Conservation (phyloP, 257 asterid species). For the Solanum acaule region DNA sequence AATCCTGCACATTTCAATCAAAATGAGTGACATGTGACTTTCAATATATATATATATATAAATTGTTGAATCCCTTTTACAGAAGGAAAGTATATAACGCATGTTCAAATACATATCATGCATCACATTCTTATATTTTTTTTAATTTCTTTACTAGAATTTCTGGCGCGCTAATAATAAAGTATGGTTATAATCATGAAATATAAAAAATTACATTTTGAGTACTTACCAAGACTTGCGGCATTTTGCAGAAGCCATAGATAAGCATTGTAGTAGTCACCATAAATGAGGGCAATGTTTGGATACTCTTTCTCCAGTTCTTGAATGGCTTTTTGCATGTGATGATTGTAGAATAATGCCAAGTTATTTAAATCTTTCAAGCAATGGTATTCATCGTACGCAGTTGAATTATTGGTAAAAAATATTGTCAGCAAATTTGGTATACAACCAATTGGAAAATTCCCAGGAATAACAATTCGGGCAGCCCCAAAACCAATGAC, state of each 20-base stretch:
- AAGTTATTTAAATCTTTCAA: slow-evolving; percentile 9
- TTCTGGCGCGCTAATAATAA: neutral
- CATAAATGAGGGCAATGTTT: slow-evolving; percentile 7
- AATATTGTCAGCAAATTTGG: slow-evolving; percentile 6
- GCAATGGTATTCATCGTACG: slow-evolving; percentile 7
- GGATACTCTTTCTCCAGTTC: slow-evolving; percentile 4
- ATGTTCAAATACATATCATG: neutral
- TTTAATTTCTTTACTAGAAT: too few species aligned
- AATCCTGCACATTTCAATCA: slow-evolving; percentile 1
- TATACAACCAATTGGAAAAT: slow-evolving; percentile 18
- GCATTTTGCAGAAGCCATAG: neutral
- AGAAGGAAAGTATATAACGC: too few species aligned
- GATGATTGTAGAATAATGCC: slow-evolving; percentile 1
- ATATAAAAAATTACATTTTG: neutral
- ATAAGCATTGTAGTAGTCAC: slow-evolving; percentile 7
- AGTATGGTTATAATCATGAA: neutral
- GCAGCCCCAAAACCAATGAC: neutral
- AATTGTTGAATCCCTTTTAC: too few species aligned
- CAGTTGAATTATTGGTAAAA: neutral
- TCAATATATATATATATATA: too few species aligned
- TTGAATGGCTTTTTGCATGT: slow-evolving; percentile 5
- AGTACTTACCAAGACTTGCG: neutral
- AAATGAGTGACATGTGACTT: neutral
- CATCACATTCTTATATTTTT: too few species aligned
- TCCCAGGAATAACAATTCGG: slow-evolving; percentile 5